Conservation (phyloP, 108 stramenopile species). For the Skeletonema menzelii region DNA sequence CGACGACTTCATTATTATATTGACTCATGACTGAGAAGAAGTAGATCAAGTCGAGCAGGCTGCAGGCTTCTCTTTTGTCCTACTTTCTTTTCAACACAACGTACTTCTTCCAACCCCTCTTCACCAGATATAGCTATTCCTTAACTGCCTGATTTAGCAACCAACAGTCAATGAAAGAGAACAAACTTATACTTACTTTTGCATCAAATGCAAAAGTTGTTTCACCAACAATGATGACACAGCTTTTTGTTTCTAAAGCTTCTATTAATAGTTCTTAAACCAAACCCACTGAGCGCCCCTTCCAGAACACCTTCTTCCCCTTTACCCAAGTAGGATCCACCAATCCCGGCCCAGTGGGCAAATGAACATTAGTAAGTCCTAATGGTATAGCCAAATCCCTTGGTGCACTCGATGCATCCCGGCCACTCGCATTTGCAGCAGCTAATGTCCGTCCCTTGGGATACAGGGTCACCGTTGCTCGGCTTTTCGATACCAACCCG, state of each 20-base stretch:
- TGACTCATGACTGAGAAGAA: too few relatives aligned
- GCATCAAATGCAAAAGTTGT: too few relatives aligned
- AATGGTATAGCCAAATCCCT: slow-evolving; percentile 40
- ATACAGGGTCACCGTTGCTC: slow-evolving; percentile 57
- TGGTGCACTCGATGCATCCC: slow-evolving; percentile 14
- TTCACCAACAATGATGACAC: too few relatives aligned
- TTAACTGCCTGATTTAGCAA: too few relatives aligned
- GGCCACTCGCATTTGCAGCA: slow-evolving; percentile 12
- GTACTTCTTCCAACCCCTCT: too few relatives aligned
- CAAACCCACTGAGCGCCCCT: slow-evolving; percentile 64
- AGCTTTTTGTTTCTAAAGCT: background rate
- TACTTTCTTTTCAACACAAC: too few relatives aligned
- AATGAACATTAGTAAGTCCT: slow-evolving; percentile 54
- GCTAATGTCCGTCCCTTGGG: slow-evolving; percentile 55
- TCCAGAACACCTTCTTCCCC: slow-evolving; percentile 70
- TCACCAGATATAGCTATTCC: too few relatives aligned
- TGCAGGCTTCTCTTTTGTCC: too few relatives aligned
- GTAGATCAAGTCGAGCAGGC: too few relatives aligned
- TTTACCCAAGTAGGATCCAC: slow-evolving; percentile 80
- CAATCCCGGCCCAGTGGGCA: slow-evolving; percentile 67
- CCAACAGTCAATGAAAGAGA: too few relatives aligned
- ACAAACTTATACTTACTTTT: too few relatives aligned
- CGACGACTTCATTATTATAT: too few relatives aligned
- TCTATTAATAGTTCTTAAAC: slow-evolving; percentile 28
- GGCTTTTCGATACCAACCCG: slow-evolving; percentile 64